Evolutionary conservation across 192 early-diverging fungal species (phyloP).

Genomic region (Phlyctochytrium arcticum): DNA sequence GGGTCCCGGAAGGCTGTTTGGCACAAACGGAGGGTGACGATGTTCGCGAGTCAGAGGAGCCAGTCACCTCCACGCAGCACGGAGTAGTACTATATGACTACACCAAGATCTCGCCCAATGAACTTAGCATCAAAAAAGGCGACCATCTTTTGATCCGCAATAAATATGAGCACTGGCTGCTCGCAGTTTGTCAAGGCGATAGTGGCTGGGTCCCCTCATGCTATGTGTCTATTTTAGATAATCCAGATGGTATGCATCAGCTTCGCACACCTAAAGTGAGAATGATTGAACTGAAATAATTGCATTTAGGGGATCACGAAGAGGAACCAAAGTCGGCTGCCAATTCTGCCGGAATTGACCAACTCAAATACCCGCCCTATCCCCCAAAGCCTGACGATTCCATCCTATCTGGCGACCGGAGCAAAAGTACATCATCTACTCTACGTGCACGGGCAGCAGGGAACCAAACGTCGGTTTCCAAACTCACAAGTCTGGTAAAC

Average conservation of each 20-base stretch:
- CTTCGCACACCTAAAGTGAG: no score
- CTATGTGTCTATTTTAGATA: conserved; percentile 44
- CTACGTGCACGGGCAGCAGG: no score
- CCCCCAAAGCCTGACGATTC: no score
- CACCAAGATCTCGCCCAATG: conserved; percentile 40
- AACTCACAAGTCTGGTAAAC: neutral
- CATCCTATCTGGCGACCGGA: no score
- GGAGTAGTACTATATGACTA: conserved; percentile 55
- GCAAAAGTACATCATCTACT: no score
- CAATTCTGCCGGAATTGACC: no score
- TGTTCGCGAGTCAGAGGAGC: neutral
- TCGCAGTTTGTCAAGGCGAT: conserved; percentile 27
- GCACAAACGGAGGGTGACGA: conserved; percentile 31
- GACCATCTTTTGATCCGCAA: conserved; percentile 42
- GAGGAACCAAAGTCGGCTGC: no score
- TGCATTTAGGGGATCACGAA: no score
- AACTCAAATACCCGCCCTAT: no score
- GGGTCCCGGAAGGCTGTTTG: conserved; percentile 56
- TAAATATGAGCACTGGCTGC: conserved; percentile 32
- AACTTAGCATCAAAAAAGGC: conserved; percentile 50
- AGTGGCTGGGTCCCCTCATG: conserved; percentile 58
- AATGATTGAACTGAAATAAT: no score
- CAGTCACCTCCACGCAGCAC: conserved; percentile 2
- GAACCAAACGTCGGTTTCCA: no score
- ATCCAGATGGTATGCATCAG: neutral